Base-by-base conservation (phyloP, 345 rosid species). In the Gossypium thurberi region DNA sequence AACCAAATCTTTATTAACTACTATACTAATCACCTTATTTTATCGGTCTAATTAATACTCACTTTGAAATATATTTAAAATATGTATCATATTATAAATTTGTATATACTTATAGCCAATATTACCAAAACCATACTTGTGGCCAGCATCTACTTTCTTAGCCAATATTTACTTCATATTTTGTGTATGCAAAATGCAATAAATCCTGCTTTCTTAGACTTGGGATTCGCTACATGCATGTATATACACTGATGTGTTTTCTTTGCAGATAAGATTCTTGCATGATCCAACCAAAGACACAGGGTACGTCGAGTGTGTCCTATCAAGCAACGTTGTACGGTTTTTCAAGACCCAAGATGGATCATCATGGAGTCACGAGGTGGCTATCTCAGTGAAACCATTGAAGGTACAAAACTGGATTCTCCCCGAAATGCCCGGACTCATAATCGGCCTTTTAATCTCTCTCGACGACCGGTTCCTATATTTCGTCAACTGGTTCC, bases 361-460 rank as follows among this genome's bases (percentile, higher is more conserved):
- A 47, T 84, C 93, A 43, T 92, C 93, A 43, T 92, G 97, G 97
- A 74, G 85, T 81, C 95, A 94, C 74, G 97, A 90, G 97, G 81
- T 92, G 66, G 94, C 84, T 47, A 82, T 90, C 73, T 77, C 83
- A 48, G 99, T 92, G 52, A 83, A 88, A 78, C 87, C 99, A 0
- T 26, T 92, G 81, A 89, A 90, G 84, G 98, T 94, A 79, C 87
- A 86, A 78, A 92, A 94, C 83, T 94, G 99, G 99, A 85, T 90
- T 64, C 92, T 92, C 72, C 96, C 99, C 10, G 91, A 90, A 76
- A 90, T 95, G 98, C 98, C 98, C 0, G 98, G 98, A 70, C 94
- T 94, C 26, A 85, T 92, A 68, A 88, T 97, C 0, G 98, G 92
- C 77, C 88, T 88, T 82, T 79, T 94, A 78, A 85, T 94, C 59